These are phyloP conservation scores for Trametes punicea DNA, from an alignment of 768 basidiomycete species.

Conservation along the genomic window DNA sequence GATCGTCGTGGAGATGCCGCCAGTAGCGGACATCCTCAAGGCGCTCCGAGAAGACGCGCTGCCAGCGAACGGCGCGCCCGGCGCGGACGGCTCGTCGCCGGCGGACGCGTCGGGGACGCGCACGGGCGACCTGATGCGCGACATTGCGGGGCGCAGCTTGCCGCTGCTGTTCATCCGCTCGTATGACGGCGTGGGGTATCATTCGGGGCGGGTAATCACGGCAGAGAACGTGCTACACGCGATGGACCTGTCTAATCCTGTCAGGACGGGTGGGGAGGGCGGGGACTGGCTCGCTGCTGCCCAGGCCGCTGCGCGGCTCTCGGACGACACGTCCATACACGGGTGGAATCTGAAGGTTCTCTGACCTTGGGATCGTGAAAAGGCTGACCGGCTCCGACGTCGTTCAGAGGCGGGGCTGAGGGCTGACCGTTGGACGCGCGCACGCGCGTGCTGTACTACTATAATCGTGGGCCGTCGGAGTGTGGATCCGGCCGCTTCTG, in stretches of 20 bases:
- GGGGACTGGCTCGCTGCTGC: constrained; percentile 76
- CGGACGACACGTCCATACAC: constrained; percentile 58
- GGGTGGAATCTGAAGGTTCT: constrained; percentile 81
- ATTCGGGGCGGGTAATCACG: constrained; percentile 79
- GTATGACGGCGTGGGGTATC: constrained; percentile 84
- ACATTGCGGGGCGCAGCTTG: constrained; percentile 66
- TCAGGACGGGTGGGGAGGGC: constrained; percentile 41
- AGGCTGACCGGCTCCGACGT: no score
- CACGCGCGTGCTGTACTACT: no score
- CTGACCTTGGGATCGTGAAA: no score
- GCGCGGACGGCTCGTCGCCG: constrained; percentile 2
- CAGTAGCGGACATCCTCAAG: constrained; percentile 69
- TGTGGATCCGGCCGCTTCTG: no score
- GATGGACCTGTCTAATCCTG: constrained; percentile 54
- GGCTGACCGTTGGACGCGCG: no score
- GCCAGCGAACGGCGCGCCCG: constrained; percentile 34
- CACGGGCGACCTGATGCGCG: constrained; percentile 33
- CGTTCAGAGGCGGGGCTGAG: no score
- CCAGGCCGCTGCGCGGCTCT: constrained; percentile 52
- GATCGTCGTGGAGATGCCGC: constrained; percentile 83
- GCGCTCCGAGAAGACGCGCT: constrained; percentile 71
- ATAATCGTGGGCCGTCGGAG: no score
- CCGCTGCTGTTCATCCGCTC: constrained; percentile 80
- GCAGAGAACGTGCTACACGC: constrained; percentile 78
- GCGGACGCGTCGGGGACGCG: constrained; percentile 4